Evolutionary conservation across 2,329 filamentous ascomycete genomes (phyloP), one percentile per base, ranked within the genome.

Genomic region (Plectosphaerella plurivora): DNA sequence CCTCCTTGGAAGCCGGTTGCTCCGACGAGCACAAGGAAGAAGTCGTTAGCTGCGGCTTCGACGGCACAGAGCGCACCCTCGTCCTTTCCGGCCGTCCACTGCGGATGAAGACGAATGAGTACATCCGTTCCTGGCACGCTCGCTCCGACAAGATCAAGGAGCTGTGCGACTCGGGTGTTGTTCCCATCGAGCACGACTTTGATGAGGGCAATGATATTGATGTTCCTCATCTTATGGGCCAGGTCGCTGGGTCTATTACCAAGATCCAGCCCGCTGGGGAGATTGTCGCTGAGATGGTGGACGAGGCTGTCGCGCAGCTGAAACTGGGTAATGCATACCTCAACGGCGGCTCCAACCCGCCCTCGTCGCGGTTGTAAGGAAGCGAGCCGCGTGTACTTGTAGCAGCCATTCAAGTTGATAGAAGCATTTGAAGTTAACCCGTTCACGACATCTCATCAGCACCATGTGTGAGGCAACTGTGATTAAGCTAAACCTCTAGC

Each of bases 211-310:
- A 85, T 51, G 91, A 96, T 41, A 75, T 96, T 12, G 93, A 97
- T 64, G 75, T 88, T 52, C 93, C 93, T 12, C 91, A 93, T 69
- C 67, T 97, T 63, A 97, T 97, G 93, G 93, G 93, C 1, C 91
- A 96, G 73, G 92, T 97, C 9, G 89, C 91, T 1, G 92, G 88
- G 2, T 79, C 86, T 1, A 89, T 97, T 53, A 69, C 74, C 35
- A 83, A 86, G 59, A 82, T 97, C 54, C 84, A 94, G 74, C 91
- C 92, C 0, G 93, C 93, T 0, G 81, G 75, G 46, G 80, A 86
- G 58, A 96, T 97, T 73, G 85, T 97, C n/a, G 81, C 85, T 55
- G 91, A 95, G 59, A 97, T 97, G 91, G 89, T 96, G 10, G 71
- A 73, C 18, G 86, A 92, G 67, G 90, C 89, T 1, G 83, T 85